Conservation (phyloP, 1,139 yeast species). For the Scheffersomyces stambukii region DNA sequence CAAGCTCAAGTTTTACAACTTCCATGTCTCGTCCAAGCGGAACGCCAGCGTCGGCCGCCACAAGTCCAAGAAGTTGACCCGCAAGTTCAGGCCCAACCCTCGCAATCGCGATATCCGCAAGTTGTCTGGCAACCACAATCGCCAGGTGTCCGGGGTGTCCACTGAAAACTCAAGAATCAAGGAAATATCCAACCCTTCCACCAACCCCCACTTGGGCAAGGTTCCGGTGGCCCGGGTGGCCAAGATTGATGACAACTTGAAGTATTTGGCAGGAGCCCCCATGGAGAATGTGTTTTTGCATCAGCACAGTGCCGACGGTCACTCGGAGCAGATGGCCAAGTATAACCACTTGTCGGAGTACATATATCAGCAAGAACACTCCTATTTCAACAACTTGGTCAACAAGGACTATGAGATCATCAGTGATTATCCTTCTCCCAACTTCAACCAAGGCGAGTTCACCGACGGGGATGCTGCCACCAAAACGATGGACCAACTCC, state of each 20-base stretch:
- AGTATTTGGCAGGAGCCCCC: slow-evolving; percentile 27
- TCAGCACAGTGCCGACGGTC: background rate
- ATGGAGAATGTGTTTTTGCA: slow-evolving; percentile 13
- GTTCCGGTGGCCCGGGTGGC: slow-evolving; percentile 10
- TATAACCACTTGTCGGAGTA: slow-evolving; percentile 22
- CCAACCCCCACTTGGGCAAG: slow-evolving; percentile 27
- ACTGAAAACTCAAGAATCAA: too few relatives aligned
- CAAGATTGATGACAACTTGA: slow-evolving; percentile 23
- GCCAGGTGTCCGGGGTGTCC: too few relatives aligned
- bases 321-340: slow-evolving; percentile 12
- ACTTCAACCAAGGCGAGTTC: slow-evolving; percentile 1
- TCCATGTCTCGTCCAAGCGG: slow-evolving; percentile 28
- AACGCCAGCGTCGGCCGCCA: slow-evolving; percentile 14
- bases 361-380: slow-evolving; percentile 25
- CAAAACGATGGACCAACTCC: slow-evolving; percentile 7
- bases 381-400: slow-evolving; percentile 1
- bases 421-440: slow-evolving; percentile 7
- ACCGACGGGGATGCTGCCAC: slow-evolving; percentile 1
- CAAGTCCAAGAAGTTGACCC: slow-evolving; percentile 13
- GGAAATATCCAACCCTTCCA: slow-evolving; percentile 8
- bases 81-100: slow-evolving; percentile 17
- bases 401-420: background rate
- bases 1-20: slow-evolving; percentile 23
- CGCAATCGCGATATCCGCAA: slow-evolving; percentile 13
- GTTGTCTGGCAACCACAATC: too few relatives aligned